Conservation (phyloP, 805 yeast species). For the Cyberlindnera misumaiensis region DNA sequence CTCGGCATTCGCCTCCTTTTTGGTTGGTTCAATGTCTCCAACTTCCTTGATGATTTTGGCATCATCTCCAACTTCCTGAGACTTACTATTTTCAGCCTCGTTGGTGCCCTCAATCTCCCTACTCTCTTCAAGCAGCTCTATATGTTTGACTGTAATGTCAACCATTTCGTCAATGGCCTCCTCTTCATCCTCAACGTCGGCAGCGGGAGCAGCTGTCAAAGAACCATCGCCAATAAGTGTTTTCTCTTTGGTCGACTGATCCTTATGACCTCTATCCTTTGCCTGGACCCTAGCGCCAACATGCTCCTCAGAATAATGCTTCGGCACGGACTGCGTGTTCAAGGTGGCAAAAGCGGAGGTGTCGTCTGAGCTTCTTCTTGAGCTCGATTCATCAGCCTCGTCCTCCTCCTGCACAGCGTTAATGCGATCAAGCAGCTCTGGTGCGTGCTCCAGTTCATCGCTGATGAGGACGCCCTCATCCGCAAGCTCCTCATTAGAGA, state of each 20-base stretch:
- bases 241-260: background rate
- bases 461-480: conserved; percentile 50
- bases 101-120: background rate
- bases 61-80: background rate
- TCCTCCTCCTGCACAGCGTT: conserved; percentile 14
- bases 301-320: background rate
- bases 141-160: background rate
- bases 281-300: conserved; percentile 2
- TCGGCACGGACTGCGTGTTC: background rate
- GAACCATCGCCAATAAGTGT: background rate
- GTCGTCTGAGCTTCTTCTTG: background rate
- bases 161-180: background rate
- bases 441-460: conserved; percentile 32
- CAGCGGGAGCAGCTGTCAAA: background rate
- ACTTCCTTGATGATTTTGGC: conserved; percentile 3
- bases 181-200: conserved; percentile 5
- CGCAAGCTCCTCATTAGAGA: conserved; percentile 36
- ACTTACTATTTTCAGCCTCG: background rate
- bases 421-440: conserved; percentile 12
- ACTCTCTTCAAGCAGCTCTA: background rate
- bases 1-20: no score
- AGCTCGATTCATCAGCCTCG: conserved; percentile 1
- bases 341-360: conserved; percentile 1
- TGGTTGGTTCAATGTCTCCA: conserved; percentile 8
- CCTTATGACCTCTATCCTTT: background rate